A percentile compares a stretch with the other conserved stretches of the same genome.
Conservation (phyloP, 1,284 basidiomycete genomes). For the Sanguinoderma infundibulare region DNA sequence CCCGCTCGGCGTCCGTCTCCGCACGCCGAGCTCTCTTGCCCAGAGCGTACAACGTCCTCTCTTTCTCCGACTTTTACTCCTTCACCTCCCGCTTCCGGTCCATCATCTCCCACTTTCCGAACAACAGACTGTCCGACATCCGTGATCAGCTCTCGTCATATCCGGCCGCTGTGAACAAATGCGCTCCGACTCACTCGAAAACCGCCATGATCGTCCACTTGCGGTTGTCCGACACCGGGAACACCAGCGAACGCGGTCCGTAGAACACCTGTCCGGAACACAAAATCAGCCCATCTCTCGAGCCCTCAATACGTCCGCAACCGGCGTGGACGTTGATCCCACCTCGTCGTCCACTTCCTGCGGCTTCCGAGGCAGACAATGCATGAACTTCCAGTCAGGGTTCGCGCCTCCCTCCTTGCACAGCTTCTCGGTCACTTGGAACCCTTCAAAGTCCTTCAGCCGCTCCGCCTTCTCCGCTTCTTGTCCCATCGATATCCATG, state of each 20-base stretch:
- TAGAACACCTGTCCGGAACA: conserved; percentile 68
- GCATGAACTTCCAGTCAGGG: conserved; percentile 93
- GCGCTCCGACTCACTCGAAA: conserved; percentile 69
- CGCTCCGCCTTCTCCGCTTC: conserved; percentile 94
- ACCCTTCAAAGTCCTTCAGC: conserved; percentile 87
- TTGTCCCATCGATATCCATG: conserved; percentile 99
- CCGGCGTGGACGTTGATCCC: conserved; percentile 1
- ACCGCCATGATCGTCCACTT: conserved; percentile 95
- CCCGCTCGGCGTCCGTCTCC: conserved; percentile 1
- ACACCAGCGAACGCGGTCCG: conserved; percentile 75
- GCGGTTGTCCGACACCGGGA: conserved; percentile 82
- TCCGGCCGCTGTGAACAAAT: neutral
- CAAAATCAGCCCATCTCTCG: conserved; percentile 12
- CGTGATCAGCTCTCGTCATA: conserved; percentile 13
- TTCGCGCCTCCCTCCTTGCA: conserved; percentile 84
- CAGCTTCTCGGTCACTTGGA: conserved; percentile 91
- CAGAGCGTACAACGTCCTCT: neutral
- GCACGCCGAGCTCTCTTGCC: neutral
- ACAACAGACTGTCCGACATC: conserved; percentile 42
- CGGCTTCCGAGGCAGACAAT: conserved; percentile 92
- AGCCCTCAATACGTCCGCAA: neutral
- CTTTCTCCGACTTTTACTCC: conserved; percentile 12
- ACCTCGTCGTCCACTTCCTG: conserved; percentile 97
- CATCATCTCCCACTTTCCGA: conserved; percentile 52
- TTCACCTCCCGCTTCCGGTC: conserved; percentile 1